phyloP scores from a whole-genome alignment of 2,329 filamentous ascomycete genomes.

The Blastomyces parvus region DNA sequence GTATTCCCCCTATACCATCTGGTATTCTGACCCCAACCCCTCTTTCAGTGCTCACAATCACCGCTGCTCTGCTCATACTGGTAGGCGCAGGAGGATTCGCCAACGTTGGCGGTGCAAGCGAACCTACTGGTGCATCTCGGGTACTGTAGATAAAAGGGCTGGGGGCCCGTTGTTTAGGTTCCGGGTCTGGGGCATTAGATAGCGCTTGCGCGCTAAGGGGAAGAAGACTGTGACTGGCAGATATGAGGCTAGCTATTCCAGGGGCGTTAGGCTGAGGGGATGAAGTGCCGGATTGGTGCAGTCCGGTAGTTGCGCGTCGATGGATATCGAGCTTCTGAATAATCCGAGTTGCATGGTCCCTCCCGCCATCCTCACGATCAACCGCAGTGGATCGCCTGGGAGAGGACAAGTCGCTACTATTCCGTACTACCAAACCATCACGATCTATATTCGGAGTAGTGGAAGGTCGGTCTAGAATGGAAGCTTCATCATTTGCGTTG shows the following conservation, averaged over 20 bases:
- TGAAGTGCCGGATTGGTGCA: slow-evolving; percentile 34
- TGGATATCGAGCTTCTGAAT: slow-evolving; percentile 90
- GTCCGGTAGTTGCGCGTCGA: slow-evolving; percentile 60
- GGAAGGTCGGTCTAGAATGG: slow-evolving; percentile 49
- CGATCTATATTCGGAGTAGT: slow-evolving; percentile 57
- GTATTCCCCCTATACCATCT: slow-evolving; percentile 59
- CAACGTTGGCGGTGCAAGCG: slow-evolving; percentile 70
- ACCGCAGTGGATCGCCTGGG: slow-evolving; percentile 42
- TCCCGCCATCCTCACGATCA: slow-evolving; percentile 55
- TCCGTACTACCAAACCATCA: slow-evolving; percentile 50
- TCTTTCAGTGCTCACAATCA: slow-evolving; percentile 69
- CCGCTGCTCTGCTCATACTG: slow-evolving; percentile 74
- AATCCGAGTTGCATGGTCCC: slow-evolving; percentile 76
- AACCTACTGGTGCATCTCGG: slow-evolving; percentile 47
- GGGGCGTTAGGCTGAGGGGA: slow-evolving; percentile 40
- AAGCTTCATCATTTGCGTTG: slow-evolving; percentile 46
- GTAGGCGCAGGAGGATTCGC: slow-evolving; percentile 76
- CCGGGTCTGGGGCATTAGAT: slow-evolving; percentile 30
- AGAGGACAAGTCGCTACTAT: slow-evolving; percentile 60
- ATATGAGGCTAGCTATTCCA: slow-evolving; percentile 77
- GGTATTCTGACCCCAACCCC: slow-evolving; percentile 53
- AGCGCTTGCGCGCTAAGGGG: slow-evolving; percentile 49
- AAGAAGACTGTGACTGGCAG: slow-evolving; percentile 69
- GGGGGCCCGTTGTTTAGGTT: slow-evolving; percentile 14
- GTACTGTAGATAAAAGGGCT: slow-evolving; percentile 20